Conservation (phyloP, 2,329 filamentous ascomycete genomes). For the Paraphoma chrysanthemicola region DNA sequence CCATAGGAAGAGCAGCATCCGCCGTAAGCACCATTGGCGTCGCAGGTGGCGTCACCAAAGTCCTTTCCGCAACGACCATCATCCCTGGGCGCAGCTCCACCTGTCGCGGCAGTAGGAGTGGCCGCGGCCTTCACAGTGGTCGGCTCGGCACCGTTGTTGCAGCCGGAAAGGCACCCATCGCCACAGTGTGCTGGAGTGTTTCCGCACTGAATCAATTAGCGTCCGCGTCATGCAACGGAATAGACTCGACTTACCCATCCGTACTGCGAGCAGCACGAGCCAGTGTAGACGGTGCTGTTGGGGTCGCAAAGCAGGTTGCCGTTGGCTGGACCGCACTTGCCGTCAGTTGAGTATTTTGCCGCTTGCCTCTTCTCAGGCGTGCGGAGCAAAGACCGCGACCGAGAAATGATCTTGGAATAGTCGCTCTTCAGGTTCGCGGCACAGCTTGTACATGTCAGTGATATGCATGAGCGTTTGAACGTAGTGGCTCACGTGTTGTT, state of each 20-base stretch:
- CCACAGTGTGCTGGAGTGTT: conserved; percentile 50
- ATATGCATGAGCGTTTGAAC: background rate
- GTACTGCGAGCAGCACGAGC: conserved; percentile 55
- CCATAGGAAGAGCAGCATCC: conserved; percentile 49
- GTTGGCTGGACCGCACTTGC: conserved; percentile 49
- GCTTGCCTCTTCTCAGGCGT: conserved; percentile 36
- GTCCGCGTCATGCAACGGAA: background rate
- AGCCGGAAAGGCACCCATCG: conserved; percentile 45
- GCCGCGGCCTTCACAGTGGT: conserved; percentile 2
- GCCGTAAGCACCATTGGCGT: conserved; percentile 47
- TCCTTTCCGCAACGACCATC: conserved; percentile 52
- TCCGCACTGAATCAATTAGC: conserved; percentile 46
- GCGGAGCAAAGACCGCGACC: conserved; percentile 27
- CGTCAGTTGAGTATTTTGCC: conserved; percentile 47
- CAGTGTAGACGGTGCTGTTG: conserved; percentile 53
- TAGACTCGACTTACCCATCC: conserved; percentile 35
- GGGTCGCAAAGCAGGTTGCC: conserved; percentile 52
- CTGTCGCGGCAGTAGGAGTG: conserved; percentile 3
- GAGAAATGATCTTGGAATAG: conserved; percentile 30
- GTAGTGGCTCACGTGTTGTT: conserved; percentile 41
- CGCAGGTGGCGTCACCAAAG: conserved; percentile 50
- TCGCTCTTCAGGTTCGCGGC: conserved; percentile 26
- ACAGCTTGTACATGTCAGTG: conserved; percentile 20
- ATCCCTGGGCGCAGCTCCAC: conserved; percentile 11
- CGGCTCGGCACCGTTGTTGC: conserved; percentile 20